Base-by-base conservation (phyloP, 352 stramenopile genomes). In the Aphanomyces stellatus region DNA sequence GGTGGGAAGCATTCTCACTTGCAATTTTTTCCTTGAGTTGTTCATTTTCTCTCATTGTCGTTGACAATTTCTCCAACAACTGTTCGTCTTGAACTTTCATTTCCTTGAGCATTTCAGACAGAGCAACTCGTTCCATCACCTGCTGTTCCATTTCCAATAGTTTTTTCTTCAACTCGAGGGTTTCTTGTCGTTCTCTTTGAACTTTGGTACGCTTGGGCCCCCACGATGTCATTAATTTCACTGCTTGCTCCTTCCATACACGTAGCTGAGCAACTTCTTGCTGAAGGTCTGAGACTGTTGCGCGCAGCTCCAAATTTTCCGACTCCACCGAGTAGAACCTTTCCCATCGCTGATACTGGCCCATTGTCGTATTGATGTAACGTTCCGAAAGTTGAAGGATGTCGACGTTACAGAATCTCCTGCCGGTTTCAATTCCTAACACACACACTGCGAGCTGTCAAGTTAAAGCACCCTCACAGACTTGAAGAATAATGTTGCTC, bases 131-230 rank as follows among this genome's bases (percentile, higher is more conserved):
- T 22, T 77, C 77, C 40, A 83, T 76, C 13, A 89, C 68, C 35
- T 80, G 79, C 28, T 74, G 74, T 57, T 91, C 82, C 13, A 89
- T 73, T 7, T 67, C 69, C 11, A 74, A 71, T 11, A 91, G 74
- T 62, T 87, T 74, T 27, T 76, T 71, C 42, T 88, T 76, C 30
- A 89, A 46, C 25, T 81, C n/a, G 31, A 28, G 42, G 3, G 60
- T 57, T 4, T 49, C 60, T 27, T 25, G 34, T 19, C 30, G 28
- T 48, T 67, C 60, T 33, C 41, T n/a, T 48, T 67, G 37, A 10
- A 67, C 15, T 28, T 67, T 67, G 10, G 19, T 13, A n/a, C 60
- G 60, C 25, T 57, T 59, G 4, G 60, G 60, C 17, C 37, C 60
- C 60, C 60, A 67, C 34, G 60, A 43, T 19, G 60, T 40, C 60